Percentiles rank a stretch among this genome's conserved stretches.
Conservation (phyloP, 495 filamentous ascomycete genomes). For the Aspergillus ostianus region DNA sequence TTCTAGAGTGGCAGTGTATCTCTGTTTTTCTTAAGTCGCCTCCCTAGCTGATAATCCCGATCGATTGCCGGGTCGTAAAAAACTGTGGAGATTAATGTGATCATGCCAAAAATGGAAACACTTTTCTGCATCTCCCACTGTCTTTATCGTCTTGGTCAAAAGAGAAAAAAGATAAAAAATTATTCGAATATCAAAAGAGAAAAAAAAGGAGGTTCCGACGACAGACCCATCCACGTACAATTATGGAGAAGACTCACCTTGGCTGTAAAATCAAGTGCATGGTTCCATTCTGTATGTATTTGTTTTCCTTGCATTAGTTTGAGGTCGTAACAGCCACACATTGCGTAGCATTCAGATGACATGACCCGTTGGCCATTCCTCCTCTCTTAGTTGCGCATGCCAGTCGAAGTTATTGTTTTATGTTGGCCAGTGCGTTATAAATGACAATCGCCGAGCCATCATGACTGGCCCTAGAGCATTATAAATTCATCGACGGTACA, state of each 20-base stretch:
- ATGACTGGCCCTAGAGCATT: neutral
- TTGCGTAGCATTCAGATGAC: constrained; percentile 13
- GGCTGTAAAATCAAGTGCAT: neutral
- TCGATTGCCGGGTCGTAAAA: neutral
- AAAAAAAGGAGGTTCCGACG: neutral
- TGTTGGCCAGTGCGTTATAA: neutral
- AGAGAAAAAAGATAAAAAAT: neutral
- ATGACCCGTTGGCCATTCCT: constrained; percentile 14
- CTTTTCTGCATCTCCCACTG: neutral
- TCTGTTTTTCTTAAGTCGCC: neutral
- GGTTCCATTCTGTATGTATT: constrained; percentile 23
- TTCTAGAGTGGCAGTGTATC: neutral
- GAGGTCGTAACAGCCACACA: constrained; percentile 23
- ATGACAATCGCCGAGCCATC: neutral
- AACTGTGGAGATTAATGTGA: neutral
- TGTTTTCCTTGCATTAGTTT: constrained; percentile 31
- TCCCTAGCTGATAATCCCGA: neutral
- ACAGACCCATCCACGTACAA: constrained; percentile 1
- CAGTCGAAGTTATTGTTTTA: constrained; percentile 9
- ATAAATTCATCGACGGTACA: neutral
- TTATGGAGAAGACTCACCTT: constrained; percentile 11
- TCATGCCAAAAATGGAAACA: neutral
- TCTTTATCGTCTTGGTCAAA: neutral
- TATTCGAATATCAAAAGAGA: neutral
- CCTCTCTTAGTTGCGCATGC: constrained; percentile 5